Evolutionary conservation across 768 basidiomycete species (phyloP), one percentile per base, ranked within the genome.

Genomic region (Lactarius trivialis): DNA sequence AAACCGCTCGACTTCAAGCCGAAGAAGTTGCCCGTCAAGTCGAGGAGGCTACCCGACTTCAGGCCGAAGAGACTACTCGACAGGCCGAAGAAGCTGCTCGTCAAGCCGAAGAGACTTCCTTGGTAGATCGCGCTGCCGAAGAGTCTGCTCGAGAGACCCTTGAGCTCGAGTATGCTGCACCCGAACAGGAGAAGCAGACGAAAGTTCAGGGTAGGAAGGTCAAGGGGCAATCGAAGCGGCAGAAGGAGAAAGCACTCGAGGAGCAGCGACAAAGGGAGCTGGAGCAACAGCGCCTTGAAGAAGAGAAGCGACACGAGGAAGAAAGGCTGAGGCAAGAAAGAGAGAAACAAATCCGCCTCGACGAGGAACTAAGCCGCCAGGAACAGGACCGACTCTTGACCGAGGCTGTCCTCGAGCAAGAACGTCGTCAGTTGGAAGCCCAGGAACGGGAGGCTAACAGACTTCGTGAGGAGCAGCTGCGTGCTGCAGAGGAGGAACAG

Each of bases 221-320:
- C 54, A 63, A 66, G 60, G 43, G 54, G 30, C 60, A 56, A 28
- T 52, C 60, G 52, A 55, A 60, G 61, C 52, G 64, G 39, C 67
- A 68, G 65, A 36, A 70, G 52, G 54, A 63, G n/a, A 66, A 65
- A 66, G 64, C 50, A 60, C 24, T 49, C 28, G 66, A 62, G 54
- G 63, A 58, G 52, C 36, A 57, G 43, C 48, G 51, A 41, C 45
- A 14, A 7, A 45, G 55, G 52, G 67, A 73, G 45, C 73, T 70
- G 52, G 63, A 57, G 28, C 48, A 76, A n/a, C 65, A 65, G 11
- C 65, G 66, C 12, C 70, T 73, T 2, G 76, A 78, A 60, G 75
- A 76, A 64, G 72, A 51, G 28, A 43, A 48, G 56, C 45, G 37
- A 48, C 65, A 49, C 56, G 68, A 51, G 28, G 66, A 60, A 45